Percentiles rank a stretch among this genome's conserved stretches.
Evolutionary conservation across 371 early-diverging fungal genomes (phyloP).

Genomic region (Homolaphlyctis polyrhiza): DNA sequence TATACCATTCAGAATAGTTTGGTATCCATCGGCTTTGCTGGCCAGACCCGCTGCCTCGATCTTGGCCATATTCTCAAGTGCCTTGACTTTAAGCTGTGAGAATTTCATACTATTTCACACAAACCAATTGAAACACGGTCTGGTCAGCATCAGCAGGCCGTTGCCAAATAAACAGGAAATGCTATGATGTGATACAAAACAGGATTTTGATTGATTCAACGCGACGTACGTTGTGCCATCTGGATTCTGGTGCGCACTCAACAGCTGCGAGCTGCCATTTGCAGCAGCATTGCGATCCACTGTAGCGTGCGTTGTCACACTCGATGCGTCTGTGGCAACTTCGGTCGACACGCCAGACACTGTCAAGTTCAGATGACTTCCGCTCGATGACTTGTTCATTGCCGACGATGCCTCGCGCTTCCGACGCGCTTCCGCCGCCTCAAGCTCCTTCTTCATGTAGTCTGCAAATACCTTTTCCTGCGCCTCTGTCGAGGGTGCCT

Average conservation of each 20-base stretch:
- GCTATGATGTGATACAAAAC: too few relatives aligned
- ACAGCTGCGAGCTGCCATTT: too few relatives aligned
- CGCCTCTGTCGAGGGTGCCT: constrained; percentile 58
- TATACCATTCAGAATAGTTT: constrained; percentile 86
- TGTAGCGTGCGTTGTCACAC: too few relatives aligned
- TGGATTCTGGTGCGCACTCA: too few relatives aligned
- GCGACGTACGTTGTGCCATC: not conserved
- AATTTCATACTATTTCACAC: constrained; percentile 38
- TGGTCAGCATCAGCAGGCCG: not conserved
- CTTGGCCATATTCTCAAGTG: constrained; percentile 66
- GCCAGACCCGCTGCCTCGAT: constrained; percentile 67
- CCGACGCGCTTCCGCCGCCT: not conserved
- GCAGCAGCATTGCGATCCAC: too few relatives aligned
- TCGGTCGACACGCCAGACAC: too few relatives aligned
- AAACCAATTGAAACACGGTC: too few relatives aligned
- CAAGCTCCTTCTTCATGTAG: constrained; percentile 15
- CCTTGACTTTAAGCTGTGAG: constrained; percentile 58
- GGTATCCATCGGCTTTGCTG: constrained; percentile 60
- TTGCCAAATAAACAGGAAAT: too few relatives aligned
- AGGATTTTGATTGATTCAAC: not conserved
- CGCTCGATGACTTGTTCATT: too few relatives aligned
- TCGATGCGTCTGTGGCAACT: too few relatives aligned
- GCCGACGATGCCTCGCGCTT: too few relatives aligned
- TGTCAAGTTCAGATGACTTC: too few relatives aligned
- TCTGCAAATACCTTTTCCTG: constrained; percentile 70